These are phyloP conservation scores for Halophytophthora polymorphica DNA, from an alignment of 352 stramenopile species.

Conservation along the genomic window DNA sequence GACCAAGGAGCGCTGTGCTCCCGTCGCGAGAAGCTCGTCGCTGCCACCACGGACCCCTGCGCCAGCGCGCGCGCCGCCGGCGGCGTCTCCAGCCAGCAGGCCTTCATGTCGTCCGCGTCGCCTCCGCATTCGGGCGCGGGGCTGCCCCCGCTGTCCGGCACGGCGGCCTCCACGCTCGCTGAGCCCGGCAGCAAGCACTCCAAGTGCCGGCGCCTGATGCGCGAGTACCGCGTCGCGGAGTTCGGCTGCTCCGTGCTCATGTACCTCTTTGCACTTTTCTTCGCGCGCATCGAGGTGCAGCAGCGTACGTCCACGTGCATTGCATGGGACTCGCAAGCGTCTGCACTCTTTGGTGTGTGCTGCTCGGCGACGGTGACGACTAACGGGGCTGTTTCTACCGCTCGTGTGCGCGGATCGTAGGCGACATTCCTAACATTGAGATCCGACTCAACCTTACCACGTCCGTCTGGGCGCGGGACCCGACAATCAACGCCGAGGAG, in stretches of 20 bases:
- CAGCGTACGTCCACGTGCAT: slow-evolving; percentile 25
- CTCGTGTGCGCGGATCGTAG: slow-evolving; percentile 1
- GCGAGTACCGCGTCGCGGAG: slow-evolving; percentile 48
- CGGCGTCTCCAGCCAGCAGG: too few relatives aligned
- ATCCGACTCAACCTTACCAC: slow-evolving; percentile 34
- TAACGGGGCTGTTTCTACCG: not conserved
- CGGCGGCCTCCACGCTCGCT: slow-evolving; percentile 4
- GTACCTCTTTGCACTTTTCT: slow-evolving; percentile 40
- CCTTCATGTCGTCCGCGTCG: too few relatives aligned
- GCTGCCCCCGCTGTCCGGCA: not conserved
- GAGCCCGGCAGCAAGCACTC: not conserved
- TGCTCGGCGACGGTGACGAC: too few relatives aligned
- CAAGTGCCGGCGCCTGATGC: slow-evolving; percentile 5
- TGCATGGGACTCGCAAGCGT: not conserved
- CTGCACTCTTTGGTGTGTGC: too few relatives aligned
- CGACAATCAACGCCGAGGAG: slow-evolving; percentile 45
- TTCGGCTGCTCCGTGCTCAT: slow-evolving; percentile 50
- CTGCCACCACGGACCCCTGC: too few relatives aligned
- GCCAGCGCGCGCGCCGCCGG: too few relatives aligned
- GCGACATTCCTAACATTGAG: slow-evolving; percentile 40
- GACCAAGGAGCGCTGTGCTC: too few relatives aligned
- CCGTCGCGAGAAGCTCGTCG: too few relatives aligned
- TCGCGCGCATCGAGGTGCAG: slow-evolving; percentile 47
- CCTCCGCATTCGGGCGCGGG: too few relatives aligned
- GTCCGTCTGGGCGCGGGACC: slow-evolving; percentile 45